phyloP scores from a whole-genome alignment of 225 moss, liverwort and hornwort species.

The Bryoerythrophyllum caledonicum region DNA sequence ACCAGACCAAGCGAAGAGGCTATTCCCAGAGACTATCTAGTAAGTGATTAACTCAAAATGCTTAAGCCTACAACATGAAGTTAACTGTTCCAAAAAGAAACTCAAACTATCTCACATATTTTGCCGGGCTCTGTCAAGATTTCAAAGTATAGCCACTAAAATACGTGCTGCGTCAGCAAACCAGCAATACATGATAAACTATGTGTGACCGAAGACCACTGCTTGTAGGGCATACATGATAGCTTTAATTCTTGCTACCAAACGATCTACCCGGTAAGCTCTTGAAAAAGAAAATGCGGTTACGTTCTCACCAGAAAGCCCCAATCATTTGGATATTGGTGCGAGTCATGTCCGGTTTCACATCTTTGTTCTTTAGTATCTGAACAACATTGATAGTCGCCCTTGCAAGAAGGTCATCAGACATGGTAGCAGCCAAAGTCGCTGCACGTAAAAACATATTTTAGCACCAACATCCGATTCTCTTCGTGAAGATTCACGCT shows the following conservation, averaged over 20 bases:
- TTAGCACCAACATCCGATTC: slow-evolving; percentile 23
- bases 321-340: slow-evolving; percentile 99
- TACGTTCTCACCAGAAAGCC: slow-evolving; percentile 80
- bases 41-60: slow-evolving; percentile 6
- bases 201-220: slow-evolving; percentile 18
- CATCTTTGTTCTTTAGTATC: slow-evolving; percentile 96
- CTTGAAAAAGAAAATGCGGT: slow-evolving; percentile 5
- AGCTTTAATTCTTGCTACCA: slow-evolving; percentile 21
- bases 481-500: slow-evolving; percentile 11
- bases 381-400: slow-evolving; percentile 93
- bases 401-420: slow-evolving; percentile 94
- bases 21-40: slow-evolving; percentile 7
- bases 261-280: slow-evolving; percentile 11
- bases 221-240: slow-evolving; percentile 10
- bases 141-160: slow-evolving; percentile 3
- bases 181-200: slow-evolving; percentile 3
- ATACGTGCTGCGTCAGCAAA: slow-evolving; percentile 1
- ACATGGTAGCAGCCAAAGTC: slow-evolving; percentile 96
- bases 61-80: not conserved
- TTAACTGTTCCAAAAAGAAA: slow-evolving; percentile 2
- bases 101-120: not conserved
- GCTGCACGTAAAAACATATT: slow-evolving; percentile 57
- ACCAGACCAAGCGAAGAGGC: slow-evolving; percentile 18
- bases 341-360: slow-evolving; percentile 95
- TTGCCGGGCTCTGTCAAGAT: not conserved